phyloP scores from a whole-genome alignment of 257 asterid species.

The Solanum rostratum region DNA sequence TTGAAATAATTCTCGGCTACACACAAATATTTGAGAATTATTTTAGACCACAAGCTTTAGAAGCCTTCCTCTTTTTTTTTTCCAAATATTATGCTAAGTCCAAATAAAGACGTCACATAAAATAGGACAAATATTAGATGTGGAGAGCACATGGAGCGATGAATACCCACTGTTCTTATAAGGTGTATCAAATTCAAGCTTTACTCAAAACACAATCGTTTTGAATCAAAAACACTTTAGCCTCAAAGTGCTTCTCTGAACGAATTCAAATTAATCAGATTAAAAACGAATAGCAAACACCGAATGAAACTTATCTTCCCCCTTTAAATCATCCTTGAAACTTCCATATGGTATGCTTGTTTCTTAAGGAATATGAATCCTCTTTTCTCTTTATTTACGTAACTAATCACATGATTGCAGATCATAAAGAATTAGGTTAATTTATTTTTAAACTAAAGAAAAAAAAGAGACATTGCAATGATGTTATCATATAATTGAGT shows the following conservation, averaged over 20 bases:
- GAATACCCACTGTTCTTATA: not conserved
- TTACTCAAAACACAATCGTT: rapidly evolving
- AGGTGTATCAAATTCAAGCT: not conserved
- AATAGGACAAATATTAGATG: not conserved
- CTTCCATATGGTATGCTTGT: not conserved
- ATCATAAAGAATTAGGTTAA: not conserved
- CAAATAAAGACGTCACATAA: too few relatives aligned
- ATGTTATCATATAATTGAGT: not conserved
- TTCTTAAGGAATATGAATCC: not conserved
- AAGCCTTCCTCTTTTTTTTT: too few relatives aligned
- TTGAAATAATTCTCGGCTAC: too few relatives aligned
- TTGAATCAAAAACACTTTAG: not conserved
- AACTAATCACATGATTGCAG: not conserved
- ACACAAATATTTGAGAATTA: too few relatives aligned
- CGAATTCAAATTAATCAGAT: rapidly evolving
- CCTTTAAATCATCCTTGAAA: not conserved
- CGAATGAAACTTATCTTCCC: not conserved
- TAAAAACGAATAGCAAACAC: not conserved
- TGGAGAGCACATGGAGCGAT: not conserved
- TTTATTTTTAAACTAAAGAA: not conserved
- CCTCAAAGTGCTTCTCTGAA: rapidly evolving
- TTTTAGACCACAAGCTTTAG: too few relatives aligned
- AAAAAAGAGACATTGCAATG: not conserved
- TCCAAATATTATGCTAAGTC: too few relatives aligned
- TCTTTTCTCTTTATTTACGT: not conserved